Evolutionary conservation across 2,329 filamentous ascomycete genomes (phyloP), one percentile per base, ranked within the genome.

Genomic region (Podosphaera fusca): DNA sequence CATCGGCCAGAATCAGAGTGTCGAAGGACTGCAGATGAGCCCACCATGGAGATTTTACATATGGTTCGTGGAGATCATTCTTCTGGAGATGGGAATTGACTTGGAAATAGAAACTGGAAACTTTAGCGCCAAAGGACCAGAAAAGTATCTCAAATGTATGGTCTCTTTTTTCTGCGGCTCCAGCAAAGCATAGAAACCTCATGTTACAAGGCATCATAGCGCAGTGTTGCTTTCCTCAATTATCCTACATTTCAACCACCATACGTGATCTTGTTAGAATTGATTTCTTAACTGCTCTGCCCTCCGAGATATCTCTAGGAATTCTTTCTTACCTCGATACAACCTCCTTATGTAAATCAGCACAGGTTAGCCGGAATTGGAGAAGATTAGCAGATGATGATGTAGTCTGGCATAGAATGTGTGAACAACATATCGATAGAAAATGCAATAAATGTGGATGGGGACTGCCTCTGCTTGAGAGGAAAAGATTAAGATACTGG

Each of bases 391-490:
- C 92, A n/a, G 92, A 96, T 64, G 90, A 95, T 66, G 90, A 98
- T 68, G 85, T 94, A 7, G 90, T 98, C 3, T 98, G 92, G 92
- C 86, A 95, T 67, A 85, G 84, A 61, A 95, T 96, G 89, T 98
- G 92, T 67, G 88, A 95, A 69, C 90, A 96, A 67, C 89, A 95
- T 69, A 94, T 95, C 63, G 87, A 94, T 67, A 76, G 87, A 59
- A 94, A 94, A 67, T 95, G 89, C 69, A 89, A 82, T 59, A 94
- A 92, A 67, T 98, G 92, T 67, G 90, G 92, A 31, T 96, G 89
- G 87, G 92, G 92, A 2, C 70, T 98, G 59, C 92, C 92, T 14
- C 72, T 94, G 58, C 72, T 98, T 55, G 92, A 98, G 66, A 79
- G 87, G 64, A 95, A 94, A 70, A 79, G 86, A 64, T 71, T 98